Evolutionary conservation across 2,329 filamentous ascomycete genomes (phyloP).

Genomic region (Pseudogymnoascus sp.): DNA sequence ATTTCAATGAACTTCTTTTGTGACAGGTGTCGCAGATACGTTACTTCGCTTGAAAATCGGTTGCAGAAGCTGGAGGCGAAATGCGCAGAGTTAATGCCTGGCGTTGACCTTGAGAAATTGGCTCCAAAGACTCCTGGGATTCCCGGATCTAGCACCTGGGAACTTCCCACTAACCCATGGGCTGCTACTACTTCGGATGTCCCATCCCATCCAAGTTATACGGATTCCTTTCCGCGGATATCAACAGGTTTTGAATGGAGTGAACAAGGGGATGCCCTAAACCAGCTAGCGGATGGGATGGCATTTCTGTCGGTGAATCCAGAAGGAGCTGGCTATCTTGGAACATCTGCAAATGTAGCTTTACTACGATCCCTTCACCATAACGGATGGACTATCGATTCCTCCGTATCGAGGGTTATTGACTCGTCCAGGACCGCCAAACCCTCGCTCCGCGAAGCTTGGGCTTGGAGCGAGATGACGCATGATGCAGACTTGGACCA

Average conservation of each 20-base stretch:
- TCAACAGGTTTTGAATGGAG: slow-evolving; percentile 30
- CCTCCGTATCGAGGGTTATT: slow-evolving; percentile 16
- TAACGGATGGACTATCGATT: slow-evolving; percentile 20
- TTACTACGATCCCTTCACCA: slow-evolving; percentile 24
- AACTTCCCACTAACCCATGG: background rate
- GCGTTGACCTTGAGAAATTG: slow-evolving; percentile 28
- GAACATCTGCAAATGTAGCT: slow-evolving; percentile 26
- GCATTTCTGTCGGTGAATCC: slow-evolving; percentile 30
- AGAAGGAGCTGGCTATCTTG: slow-evolving; percentile 29
- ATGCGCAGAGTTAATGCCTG: slow-evolving; percentile 30
- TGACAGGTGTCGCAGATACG: slow-evolving; percentile 23
- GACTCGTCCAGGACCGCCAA: slow-evolving; percentile 20
- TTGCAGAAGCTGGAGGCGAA: slow-evolving; percentile 32
- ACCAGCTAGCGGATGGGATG: slow-evolving; percentile 30
- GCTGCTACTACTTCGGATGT: background rate
- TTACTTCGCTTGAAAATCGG: slow-evolving; percentile 33
- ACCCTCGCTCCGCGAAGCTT: slow-evolving; percentile 14
- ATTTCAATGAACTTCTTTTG: background rate
- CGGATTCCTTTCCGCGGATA: slow-evolving; percentile 21
- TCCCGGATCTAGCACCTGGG: background rate
- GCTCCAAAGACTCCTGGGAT: background rate
- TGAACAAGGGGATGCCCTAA: slow-evolving; percentile 21
- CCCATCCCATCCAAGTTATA: background rate
- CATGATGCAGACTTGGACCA: background rate
- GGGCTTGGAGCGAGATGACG: slow-evolving; percentile 1